Conservation (phyloP, 257 asterid genomes). For the Knoxia roxburghii region DNA sequence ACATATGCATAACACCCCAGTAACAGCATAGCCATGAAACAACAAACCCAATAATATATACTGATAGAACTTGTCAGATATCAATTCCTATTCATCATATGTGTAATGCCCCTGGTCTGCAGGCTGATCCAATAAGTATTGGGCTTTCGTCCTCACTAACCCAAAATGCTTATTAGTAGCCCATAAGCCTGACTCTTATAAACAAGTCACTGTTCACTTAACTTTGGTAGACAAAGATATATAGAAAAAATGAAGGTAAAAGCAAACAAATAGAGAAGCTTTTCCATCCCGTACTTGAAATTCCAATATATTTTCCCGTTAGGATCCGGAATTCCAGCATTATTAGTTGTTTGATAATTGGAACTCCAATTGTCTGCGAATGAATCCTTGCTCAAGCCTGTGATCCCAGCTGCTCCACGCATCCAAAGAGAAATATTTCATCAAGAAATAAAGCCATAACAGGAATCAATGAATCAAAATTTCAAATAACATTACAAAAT, state of each 20-base stretch:
- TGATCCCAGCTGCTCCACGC: conserved; percentile 70
- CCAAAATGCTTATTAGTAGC: too few species aligned
- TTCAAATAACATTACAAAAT: too few species aligned
- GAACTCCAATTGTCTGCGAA: conserved; percentile 80
- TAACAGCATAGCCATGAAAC: too few species aligned
- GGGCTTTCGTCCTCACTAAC: too few species aligned
- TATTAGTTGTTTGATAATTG: conserved; percentile 73
- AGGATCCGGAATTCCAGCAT: conserved; percentile 99
- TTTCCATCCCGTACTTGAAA: conserved; percentile 69
- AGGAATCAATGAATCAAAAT: not conserved
- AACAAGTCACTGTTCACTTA: too few species aligned
- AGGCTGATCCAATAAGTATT: too few species aligned
- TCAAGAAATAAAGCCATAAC: conserved; percentile 15
- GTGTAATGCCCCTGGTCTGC: too few species aligned
- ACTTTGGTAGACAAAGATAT: not conserved
- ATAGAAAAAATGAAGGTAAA: not conserved
- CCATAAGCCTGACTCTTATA: too few species aligned
- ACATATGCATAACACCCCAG: not conserved
- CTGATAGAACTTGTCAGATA: too few species aligned
- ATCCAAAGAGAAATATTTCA: conserved; percentile 25
- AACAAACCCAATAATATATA: too few species aligned
- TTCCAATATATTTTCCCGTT: conserved; percentile 72
- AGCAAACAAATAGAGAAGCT: conserved; percentile 17
- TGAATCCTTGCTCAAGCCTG: conserved; percentile 82
- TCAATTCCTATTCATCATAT: too few species aligned